Conservation (phyloP, 257 asterid species). For the Solanum microdontum region DNA sequence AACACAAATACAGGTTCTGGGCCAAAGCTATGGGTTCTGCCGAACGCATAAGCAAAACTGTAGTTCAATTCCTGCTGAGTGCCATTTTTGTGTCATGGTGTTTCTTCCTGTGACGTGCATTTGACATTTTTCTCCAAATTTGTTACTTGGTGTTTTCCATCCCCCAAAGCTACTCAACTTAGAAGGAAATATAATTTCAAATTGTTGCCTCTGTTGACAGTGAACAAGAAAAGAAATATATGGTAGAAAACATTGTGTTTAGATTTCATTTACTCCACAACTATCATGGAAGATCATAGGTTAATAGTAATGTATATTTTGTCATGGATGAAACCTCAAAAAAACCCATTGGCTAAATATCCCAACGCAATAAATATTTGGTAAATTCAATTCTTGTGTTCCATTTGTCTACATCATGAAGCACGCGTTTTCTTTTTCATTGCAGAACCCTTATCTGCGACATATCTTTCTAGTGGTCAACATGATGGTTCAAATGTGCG, state of each 20-base stretch:
- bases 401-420: not conserved
- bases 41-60: not conserved
- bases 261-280: not conserved
- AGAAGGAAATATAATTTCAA: not conserved
- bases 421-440: not conserved
- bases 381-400: not conserved
- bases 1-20: not conserved
- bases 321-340: not conserved
- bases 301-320: not conserved
- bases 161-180: not conserved
- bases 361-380: not conserved
- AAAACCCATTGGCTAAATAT: not conserved
- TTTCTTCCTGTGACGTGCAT: not conserved
- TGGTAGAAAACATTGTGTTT: not conserved
- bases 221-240: not conserved
- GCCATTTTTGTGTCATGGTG: not conserved
- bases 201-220: not conserved
- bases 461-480: constrained; percentile 19
- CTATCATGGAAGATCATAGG: not conserved
- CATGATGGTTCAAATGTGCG: constrained; percentile 53
- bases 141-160: not conserved
- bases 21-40: not conserved
- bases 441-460: constrained; percentile 79
- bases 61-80: not conserved
- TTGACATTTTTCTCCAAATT: not conserved